Evolutionary conservation across 108 stramenopile genomes (phyloP), one percentile per base, ranked within the genome.

Genomic region (Phaeodactylum tricornutum): DNA sequence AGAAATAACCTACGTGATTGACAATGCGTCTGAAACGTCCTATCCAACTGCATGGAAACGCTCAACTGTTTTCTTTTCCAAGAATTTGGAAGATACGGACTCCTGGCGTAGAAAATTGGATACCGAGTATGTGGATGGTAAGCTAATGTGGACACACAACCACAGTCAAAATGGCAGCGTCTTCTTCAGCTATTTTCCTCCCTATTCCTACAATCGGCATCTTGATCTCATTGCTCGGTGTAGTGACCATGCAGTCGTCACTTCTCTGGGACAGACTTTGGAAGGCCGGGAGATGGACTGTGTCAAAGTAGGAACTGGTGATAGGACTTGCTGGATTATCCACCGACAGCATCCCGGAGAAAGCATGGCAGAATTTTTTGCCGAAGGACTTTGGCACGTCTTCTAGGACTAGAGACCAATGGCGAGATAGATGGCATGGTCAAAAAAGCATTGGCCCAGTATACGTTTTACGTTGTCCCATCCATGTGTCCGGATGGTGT

Each of bases 281-380:
- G 46, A 37, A 17, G 68, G 68, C 11, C 55, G 74, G n/a, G 70
- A 75, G 44, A 72, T 75, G n/a, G 74, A 75, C 5, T 71, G 69
- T 31, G 31, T 75, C 28, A 48, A 39, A 16, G 32, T 72, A 25
- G 75, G 75, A n/a, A 61, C 33, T 11, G 75, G 75, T n/a, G 37
- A 50, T 3, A 55, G 38, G 6, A 58, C 40, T 25, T 55, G 64
- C 17, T 72, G 75, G 75, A 64, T 75, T 3, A 75, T 75, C 21
- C 74, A 75, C 40, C 61, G 74, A 4, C 74, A 75, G 44, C 74
- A 75, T 64, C 74, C 74, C 11, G 74, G 74, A 0, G 74, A 75
- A 31, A 39, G 55, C 7, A 75, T 75, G 74, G 74, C 74, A 8
- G 62, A 67, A 30, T 73, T 57, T 52, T 75, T 53, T 50, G 75